A percentile compares a stretch with the other conserved stretches of the same genome.
These are phyloP conservation scores for Hirsutella minnesotensis DNA, from an alignment of 2,329 filamentous ascomycete species.

Conservation along the genomic window DNA sequence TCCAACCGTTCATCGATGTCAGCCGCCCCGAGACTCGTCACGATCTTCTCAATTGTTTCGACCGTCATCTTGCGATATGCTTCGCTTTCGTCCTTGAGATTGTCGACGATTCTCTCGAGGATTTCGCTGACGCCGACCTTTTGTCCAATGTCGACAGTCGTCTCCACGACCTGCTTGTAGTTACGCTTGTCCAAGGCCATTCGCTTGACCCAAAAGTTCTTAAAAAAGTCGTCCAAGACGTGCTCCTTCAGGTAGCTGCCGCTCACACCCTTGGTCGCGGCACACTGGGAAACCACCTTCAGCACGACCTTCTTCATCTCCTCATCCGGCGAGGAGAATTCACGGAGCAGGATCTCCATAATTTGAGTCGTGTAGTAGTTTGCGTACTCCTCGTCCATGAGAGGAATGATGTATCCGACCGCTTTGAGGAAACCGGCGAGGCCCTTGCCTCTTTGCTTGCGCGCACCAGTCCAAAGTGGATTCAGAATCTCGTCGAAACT, in stretches of 20 bases:
- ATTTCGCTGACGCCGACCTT: conserved; percentile 98
- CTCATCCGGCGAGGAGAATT: conserved; percentile 94
- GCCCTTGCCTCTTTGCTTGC: conserved; percentile 93
- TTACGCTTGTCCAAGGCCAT: conserved; percentile 98
- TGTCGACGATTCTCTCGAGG: conserved; percentile 81
- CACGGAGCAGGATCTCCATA: conserved; percentile 93
- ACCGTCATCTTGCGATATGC: conserved; percentile 98
- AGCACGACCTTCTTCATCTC: conserved; percentile 99
- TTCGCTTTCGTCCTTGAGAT: conserved; percentile 96
- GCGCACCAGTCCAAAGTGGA: conserved; percentile 89
- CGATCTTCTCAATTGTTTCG: conserved; percentile 93
- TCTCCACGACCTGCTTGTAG: conserved; percentile 95
- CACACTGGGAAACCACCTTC: conserved; percentile 93
- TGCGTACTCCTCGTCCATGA: conserved; percentile 99
- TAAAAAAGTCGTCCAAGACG: conserved; percentile 93
- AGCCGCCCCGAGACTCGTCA: conserved; percentile 83
- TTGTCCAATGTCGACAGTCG: conserved; percentile 90
- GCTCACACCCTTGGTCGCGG: conserved; percentile 88
- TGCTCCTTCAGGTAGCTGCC: conserved; percentile 91
- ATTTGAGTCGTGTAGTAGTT: conserved; percentile 99
- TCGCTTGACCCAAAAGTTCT: conserved; percentile 93
- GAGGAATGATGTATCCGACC: conserved; percentile 92
- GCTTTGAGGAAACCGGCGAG: conserved; percentile 94
- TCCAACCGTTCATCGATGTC: conserved; percentile 89
- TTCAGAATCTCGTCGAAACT: conserved; percentile 97